Conservation (phyloP, 2,329 filamentous ascomycete genomes). For the Hypoxylon sp. region DNA sequence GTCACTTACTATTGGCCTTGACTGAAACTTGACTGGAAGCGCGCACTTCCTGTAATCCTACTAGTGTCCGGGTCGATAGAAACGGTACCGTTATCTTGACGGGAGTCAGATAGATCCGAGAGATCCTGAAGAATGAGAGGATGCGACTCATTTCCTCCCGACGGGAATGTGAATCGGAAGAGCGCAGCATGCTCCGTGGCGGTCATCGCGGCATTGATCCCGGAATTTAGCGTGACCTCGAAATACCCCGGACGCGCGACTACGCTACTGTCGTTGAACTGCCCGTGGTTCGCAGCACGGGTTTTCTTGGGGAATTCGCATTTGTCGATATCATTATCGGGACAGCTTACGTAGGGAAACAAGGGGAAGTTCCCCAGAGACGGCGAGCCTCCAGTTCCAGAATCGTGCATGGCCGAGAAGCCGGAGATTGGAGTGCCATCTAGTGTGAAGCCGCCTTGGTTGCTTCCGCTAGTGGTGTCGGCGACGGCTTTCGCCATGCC, state of each 20-base stretch:
- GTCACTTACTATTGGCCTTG: conserved; percentile 63
- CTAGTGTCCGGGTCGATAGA: conserved; percentile 67
- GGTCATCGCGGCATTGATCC: conserved; percentile 74
- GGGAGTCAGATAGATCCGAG: conserved; percentile 70
- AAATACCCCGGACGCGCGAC: conserved; percentile 74
- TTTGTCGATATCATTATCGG: conserved; percentile 68
- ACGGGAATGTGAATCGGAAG: conserved; percentile 73
- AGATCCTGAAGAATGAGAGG: conserved; percentile 76
- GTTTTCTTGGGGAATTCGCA: conserved; percentile 69
- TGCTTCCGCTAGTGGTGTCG: conserved; percentile 64
- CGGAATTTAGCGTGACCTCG: conserved; percentile 67
- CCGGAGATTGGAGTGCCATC: conserved; percentile 63
- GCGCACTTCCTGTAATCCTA: conserved; percentile 71
- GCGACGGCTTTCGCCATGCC: conserved; percentile 68
- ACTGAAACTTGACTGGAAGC: conserved; percentile 74
- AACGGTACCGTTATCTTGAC: conserved; percentile 68
- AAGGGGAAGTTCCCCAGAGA: conserved; percentile 80
- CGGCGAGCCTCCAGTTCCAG: conserved; percentile 67
- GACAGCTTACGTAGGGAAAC: conserved; percentile 73
- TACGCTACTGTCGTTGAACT: conserved; percentile 63
- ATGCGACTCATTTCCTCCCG: conserved; percentile 55
- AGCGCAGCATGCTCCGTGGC: conserved; percentile 73
- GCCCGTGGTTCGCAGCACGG: conserved; percentile 54
- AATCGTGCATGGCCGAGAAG: conserved; percentile 70
- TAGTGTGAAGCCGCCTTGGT: conserved; percentile 68